A percentile compares a stretch with the other conserved stretches of the same genome.
Conservation (phyloP, 2,329 filamentous ascomycete genomes). For the Didymella sp. region DNA sequence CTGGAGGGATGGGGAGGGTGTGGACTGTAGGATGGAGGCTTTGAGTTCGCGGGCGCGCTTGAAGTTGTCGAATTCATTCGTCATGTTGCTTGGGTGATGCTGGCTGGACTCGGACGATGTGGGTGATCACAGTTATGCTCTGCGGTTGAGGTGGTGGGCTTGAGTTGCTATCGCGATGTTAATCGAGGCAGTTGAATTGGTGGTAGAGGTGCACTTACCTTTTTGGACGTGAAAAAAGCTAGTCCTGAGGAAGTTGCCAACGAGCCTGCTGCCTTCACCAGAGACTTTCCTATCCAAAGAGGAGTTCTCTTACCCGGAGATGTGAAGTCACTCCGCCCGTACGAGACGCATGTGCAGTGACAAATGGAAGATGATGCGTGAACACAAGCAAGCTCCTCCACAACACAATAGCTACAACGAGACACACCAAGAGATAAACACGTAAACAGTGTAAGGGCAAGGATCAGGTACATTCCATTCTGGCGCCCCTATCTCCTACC, state of each 20-base stretch:
- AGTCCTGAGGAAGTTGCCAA: not conserved
- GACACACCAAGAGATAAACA: not conserved
- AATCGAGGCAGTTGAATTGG: not conserved
- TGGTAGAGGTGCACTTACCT: not conserved
- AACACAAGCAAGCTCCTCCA: too few species aligned
- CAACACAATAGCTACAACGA: not conserved
- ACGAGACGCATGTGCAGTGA: not conserved
- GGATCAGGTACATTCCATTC: not conserved
- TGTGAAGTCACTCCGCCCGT: not conserved
- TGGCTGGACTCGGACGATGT: not conserved
- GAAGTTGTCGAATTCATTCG: conserved; percentile 7
- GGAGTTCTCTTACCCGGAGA: not conserved
- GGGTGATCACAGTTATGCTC: not conserved
- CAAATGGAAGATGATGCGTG: not conserved
- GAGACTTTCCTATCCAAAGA: not conserved
- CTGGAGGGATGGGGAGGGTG: not conserved
- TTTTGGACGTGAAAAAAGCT: not conserved
- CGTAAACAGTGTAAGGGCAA: not conserved
- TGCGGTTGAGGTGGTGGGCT: not conserved
- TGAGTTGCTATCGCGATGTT: not conserved
- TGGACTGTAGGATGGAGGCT: conserved; percentile 17
- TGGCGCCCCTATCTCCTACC: not conserved
- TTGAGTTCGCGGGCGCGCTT: conserved; percentile 33
- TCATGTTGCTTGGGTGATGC: conserved; percentile 9
- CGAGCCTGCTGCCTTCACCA: not conserved